Evolutionary conservation across 2,329 filamentous ascomycete species (phyloP), one percentile per base, ranked within the genome.

Genomic region (Coleophoma eucalyptorum): DNA sequence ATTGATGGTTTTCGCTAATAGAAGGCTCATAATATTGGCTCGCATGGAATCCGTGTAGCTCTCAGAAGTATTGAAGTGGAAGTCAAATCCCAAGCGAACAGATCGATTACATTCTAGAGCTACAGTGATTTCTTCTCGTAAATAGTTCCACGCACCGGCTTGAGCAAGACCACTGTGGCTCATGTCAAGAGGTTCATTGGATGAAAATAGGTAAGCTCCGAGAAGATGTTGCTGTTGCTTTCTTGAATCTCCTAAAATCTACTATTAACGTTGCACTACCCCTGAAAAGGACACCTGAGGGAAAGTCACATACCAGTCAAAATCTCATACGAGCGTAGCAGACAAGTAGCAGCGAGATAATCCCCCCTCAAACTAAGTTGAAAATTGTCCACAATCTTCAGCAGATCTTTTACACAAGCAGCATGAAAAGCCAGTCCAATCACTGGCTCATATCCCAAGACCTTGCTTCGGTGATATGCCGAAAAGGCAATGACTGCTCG

Each of bases 91-190:
- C 8, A 55, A 50, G 12, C 55, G 43, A n/a, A 50, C 48, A 12
- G 33, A 43, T 21, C 53, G 26, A 2, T 40, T 44, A 32, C 40
- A 53, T 43, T 53, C 55, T 1, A 79, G 57, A n/a, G 74, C 74
- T n/a, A 77, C 74, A 0, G 76, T 78, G n/a, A 79, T 77, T 35
- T 79, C 74, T 57, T 78, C 74, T 1, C 75, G 68, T 0, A 78
- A 65, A 48, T 77, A 77, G 52, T 78, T 79, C 75, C 74, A 78
- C 49, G 74, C 73, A 0, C 74, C 74, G 1, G 74, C 69, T 3
- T 65, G 64, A 2, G 69, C 54, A 0, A 78, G 56, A 0, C 65
- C 50, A 5, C 37, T 33, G 6, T 18, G 19, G 5, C 37, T 48
- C 26, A 50, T 40, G 18, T 55, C 42, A 21, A 54, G 49, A 13